A percentile compares a stretch with the other conserved stretches of the same genome.
Conservation (phyloP, 2,329 filamentous ascomycete species). For the Xylariaceae sp. region DNA sequence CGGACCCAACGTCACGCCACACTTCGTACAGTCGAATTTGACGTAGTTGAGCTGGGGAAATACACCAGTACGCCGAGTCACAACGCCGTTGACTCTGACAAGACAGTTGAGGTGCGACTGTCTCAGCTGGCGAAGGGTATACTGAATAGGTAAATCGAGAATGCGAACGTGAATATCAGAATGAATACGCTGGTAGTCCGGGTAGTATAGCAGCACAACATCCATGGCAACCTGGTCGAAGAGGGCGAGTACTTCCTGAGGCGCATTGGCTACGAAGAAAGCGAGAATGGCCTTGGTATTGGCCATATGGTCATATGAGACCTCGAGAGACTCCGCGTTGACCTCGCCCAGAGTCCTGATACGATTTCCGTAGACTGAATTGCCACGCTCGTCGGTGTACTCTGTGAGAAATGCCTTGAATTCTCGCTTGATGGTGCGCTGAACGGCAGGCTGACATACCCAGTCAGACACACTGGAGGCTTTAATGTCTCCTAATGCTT, state of each 20-base stretch:
- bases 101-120: constrained; percentile 95
- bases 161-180: constrained; percentile 97
- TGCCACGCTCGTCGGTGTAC: constrained; percentile 82
- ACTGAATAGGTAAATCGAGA: constrained; percentile 87
- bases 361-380: constrained; percentile 89
- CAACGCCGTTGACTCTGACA: constrained; percentile 88
- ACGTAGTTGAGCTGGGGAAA: constrained; percentile 98
- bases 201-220: constrained; percentile 90
- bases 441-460: constrained; percentile 84
- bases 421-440: constrained; percentile 88
- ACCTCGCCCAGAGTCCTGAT: constrained; percentile 95
- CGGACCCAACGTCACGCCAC: constrained; percentile 82
- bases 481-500: constrained; percentile 89
- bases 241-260: constrained; percentile 89
- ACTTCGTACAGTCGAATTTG: constrained; percentile 96
- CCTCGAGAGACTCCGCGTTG: constrained; percentile 92
- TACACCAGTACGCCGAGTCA: constrained; percentile 88
- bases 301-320: constrained; percentile 89
- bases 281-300: constrained; percentile 88
- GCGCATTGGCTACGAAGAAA: constrained; percentile 93
- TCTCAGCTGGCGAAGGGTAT: constrained; percentile 89
- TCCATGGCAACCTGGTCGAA: constrained; percentile 98
- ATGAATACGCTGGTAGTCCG: constrained; percentile 95
- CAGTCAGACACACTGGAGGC: constrained; percentile 90
- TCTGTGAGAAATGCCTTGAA: constrained; percentile 98